Conservation (phyloP, 345 rosid genomes). For the Eucalyptus sp. region DNA sequence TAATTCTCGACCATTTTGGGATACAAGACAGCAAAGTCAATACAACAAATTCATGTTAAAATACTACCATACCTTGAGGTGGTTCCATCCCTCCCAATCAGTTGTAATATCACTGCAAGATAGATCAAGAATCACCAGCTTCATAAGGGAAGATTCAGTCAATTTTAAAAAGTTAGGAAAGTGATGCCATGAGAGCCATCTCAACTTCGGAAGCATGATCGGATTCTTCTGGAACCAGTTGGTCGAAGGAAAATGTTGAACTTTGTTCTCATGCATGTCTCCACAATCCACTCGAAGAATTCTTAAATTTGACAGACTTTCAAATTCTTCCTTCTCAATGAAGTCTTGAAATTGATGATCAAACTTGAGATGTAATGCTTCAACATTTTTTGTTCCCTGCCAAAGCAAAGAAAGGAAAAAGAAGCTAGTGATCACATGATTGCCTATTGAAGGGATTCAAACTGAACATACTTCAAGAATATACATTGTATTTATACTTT, state of each 20-base stretch:
- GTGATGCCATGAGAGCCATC: background rate
- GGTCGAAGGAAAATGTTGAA: background rate
- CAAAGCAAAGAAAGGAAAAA: background rate
- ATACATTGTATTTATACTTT: background rate
- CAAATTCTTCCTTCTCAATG: background rate
- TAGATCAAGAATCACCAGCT: background rate
- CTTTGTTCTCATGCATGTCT: background rate
- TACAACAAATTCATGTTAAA: too few relatives aligned
- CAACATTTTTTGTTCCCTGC: background rate
- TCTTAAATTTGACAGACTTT: background rate
- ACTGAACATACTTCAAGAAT: fast-evolving
- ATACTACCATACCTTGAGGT: too few relatives aligned
- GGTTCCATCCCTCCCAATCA: background rate
- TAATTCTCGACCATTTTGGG: too few relatives aligned
- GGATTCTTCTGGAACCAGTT: fast-evolving
- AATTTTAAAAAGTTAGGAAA: too few relatives aligned
- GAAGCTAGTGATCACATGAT: too few relatives aligned
- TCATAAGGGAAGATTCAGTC: background rate
- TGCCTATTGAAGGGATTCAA: background rate
- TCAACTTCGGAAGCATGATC: fast-evolving
- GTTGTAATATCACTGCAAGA: fast-evolving
- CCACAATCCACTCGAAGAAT: background rate
- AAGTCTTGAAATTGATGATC: background rate
- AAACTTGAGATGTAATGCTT: background rate
- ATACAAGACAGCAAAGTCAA: too few relatives aligned